Conservation (phyloP, 768 basidiomycete species). For the Mycena olivaceomarginata region DNA sequence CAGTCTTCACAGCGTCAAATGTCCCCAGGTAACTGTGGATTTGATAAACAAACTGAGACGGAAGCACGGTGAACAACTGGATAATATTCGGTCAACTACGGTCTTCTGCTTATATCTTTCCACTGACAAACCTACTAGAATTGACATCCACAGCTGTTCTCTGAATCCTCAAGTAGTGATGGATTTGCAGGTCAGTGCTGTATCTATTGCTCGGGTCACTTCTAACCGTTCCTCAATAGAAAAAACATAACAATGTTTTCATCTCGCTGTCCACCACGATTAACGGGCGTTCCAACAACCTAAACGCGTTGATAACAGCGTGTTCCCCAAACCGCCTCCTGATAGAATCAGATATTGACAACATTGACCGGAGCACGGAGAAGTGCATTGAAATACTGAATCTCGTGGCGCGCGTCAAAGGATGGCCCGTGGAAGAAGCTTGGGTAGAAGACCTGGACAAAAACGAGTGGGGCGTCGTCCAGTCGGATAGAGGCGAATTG, state of each 20-base stretch:
- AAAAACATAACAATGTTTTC: slow-evolving; percentile 84
- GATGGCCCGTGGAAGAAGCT: slow-evolving; percentile 82
- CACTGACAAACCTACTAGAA: slow-evolving; percentile 61
- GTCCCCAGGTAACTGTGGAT: slow-evolving; percentile 80
- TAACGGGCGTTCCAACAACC: slow-evolving; percentile 82
- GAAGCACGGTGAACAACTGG: slow-evolving; percentile 76
- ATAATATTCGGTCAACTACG: slow-evolving; percentile 61
- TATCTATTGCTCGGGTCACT: background rate
- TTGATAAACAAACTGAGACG: slow-evolving; percentile 76
- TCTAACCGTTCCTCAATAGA: slow-evolving; percentile 61
- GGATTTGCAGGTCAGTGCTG: slow-evolving; percentile 79
- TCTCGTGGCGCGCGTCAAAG: slow-evolving; percentile 83
- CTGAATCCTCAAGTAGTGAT: slow-evolving; percentile 86
- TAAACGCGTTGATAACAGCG: slow-evolving; percentile 77
- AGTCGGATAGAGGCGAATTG: slow-evolving; percentile 84
- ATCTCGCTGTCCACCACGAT: slow-evolving; percentile 93
- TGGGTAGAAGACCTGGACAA: slow-evolving; percentile 66
- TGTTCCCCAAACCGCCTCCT: slow-evolving; percentile 83
- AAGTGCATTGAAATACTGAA: slow-evolving; percentile 88
- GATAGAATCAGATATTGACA: slow-evolving; percentile 90
- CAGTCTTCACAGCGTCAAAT: slow-evolving; percentile 92
- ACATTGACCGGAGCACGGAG: slow-evolving; percentile 73
- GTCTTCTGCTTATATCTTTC: background rate
- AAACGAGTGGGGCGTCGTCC: slow-evolving; percentile 78
- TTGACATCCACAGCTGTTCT: slow-evolving; percentile 95